Conservation (phyloP, 176 grass and related monocot species). For the Hyparrhenia diplandra region DNA sequence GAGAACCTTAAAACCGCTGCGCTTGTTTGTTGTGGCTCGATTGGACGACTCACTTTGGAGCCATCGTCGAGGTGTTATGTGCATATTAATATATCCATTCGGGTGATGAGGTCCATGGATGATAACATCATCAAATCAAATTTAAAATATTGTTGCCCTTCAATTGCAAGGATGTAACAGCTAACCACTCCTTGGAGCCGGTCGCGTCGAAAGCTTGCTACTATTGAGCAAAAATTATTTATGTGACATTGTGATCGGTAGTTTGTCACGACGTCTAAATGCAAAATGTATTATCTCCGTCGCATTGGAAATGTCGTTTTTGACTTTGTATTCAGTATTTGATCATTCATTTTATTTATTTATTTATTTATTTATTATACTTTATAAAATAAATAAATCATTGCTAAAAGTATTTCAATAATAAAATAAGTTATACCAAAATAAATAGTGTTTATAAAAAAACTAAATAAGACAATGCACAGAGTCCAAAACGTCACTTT, state of each 20-base stretch:
- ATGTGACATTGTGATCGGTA: too few relatives aligned
- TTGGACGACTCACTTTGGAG: constrained; percentile 8
- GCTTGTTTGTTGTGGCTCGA: not conserved
- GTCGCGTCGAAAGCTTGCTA: not conserved
- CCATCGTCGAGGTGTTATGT: not conserved
- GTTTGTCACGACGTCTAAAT: not conserved
- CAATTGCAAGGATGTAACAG: not conserved
- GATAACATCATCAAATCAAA: not conserved
- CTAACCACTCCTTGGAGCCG: not conserved
- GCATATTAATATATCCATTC: not conserved
- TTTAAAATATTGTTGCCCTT: not conserved
- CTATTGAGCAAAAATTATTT: not conserved
- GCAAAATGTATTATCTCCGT: too few relatives aligned
- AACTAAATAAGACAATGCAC: too few relatives aligned
- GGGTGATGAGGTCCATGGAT: not conserved
- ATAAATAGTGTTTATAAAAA: too few relatives aligned
- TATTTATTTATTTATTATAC: too few relatives aligned
- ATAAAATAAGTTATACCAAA: too few relatives aligned
- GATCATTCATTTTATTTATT: too few relatives aligned
- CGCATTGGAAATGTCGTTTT: too few relatives aligned
- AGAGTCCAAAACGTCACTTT: too few relatives aligned
- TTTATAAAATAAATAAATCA: too few relatives aligned
- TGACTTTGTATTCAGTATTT: too few relatives aligned
- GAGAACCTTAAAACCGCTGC: not conserved
- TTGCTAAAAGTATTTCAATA: too few relatives aligned